These are phyloP conservation scores for Blastobotrys robertii DNA, from an alignment of 805 yeast genomes.

Conservation along the genomic window DNA sequence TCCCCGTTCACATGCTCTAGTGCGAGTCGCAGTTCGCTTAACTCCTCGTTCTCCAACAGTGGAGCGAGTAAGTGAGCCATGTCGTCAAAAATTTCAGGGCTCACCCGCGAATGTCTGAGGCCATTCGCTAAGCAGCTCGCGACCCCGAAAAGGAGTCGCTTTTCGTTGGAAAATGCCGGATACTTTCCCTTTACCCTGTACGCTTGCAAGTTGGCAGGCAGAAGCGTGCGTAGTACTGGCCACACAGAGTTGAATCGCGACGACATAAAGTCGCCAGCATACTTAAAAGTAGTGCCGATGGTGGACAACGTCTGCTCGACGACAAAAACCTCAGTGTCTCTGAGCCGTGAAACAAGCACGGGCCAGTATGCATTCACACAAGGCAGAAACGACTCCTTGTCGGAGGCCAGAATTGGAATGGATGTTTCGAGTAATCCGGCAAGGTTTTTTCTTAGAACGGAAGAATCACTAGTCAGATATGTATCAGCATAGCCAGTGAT, in stretches of 20 bases:
- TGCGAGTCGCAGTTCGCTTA: too few relatives aligned
- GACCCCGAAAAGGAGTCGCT: too few relatives aligned
- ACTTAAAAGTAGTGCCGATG: slow-evolving; percentile 19
- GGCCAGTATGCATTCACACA: slow-evolving; percentile 47
- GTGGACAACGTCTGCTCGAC: slow-evolving; percentile 23
- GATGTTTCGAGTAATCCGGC: slow-evolving; percentile 38
- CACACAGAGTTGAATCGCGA: slow-evolving; percentile 22
- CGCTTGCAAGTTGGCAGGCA: slow-evolving; percentile 1
- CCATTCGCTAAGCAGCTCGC: too few relatives aligned
- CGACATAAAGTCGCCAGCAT: slow-evolving; percentile 29
- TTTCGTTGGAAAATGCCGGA: too few relatives aligned
- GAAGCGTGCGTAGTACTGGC: slow-evolving; percentile 6
- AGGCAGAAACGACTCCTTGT: slow-evolving; percentile 37
- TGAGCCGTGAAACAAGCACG: slow-evolving; percentile 24
- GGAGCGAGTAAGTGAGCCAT: too few relatives aligned
- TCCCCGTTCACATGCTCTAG: too few relatives aligned
- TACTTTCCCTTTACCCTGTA: too few relatives aligned
- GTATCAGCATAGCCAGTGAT: slow-evolving; percentile 64
- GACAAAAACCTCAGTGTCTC: slow-evolving; percentile 26
- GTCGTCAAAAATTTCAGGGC: too few relatives aligned
- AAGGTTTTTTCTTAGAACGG: slow-evolving; percentile 45
- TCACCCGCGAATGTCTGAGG: too few relatives aligned
- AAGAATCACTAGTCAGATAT: slow-evolving; percentile 56
- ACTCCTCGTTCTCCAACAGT: too few relatives aligned
- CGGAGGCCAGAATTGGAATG: slow-evolving; percentile 46